Evolutionary conservation across 2,329 filamentous ascomycete genomes (phyloP), one percentile per base, ranked within the genome.

Genomic region (Paecilomyces sp.): DNA sequence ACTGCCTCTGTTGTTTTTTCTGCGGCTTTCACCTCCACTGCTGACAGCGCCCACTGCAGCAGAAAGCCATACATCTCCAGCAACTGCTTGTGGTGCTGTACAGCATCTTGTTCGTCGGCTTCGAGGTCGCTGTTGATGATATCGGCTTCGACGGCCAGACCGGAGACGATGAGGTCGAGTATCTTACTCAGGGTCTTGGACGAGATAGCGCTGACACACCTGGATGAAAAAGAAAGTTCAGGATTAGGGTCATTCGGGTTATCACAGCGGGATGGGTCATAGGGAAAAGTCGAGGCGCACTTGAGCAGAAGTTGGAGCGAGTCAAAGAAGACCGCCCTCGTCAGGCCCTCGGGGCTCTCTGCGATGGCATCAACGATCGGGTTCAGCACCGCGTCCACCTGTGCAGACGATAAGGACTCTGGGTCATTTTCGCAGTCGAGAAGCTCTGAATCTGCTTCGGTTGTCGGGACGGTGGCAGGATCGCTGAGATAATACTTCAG

Each of bases 401-500:
- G 77, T 59, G 85, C 84, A 61, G 85, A 86, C 30, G 90, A 91
- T 65, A 96, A 84, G 56, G 88, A 83, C 70, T 97, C 91, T 57
- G 91, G 90, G 68, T 97, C 91, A 74, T 90, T 89, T 79, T 97
- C 94, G 83, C 91, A 95, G 73, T 97, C 93, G 68, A 92, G 83
- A 22, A 99, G 85, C 61, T 89, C 85, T 53, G 87, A 77, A 67
- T 94, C 89, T 59, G 92, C 94, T 74, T 97, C 93, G 52, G 90
- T 88, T 2, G 92, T 97, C 7, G 89, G 81, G 59, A 97, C 89
- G 47, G 86, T 85, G 54, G 87, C 81, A 8, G 94, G 93, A 74
- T 97, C 93, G 77, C 91, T 95, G 84, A 97, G 90, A 78, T 97
- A 99, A 74, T 91, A 85, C 82, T 96, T 97, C 75, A 97, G 88